phyloP scores from a whole-genome alignment of 164 flowering plant species.

The Warburgia ugandensis region DNA sequence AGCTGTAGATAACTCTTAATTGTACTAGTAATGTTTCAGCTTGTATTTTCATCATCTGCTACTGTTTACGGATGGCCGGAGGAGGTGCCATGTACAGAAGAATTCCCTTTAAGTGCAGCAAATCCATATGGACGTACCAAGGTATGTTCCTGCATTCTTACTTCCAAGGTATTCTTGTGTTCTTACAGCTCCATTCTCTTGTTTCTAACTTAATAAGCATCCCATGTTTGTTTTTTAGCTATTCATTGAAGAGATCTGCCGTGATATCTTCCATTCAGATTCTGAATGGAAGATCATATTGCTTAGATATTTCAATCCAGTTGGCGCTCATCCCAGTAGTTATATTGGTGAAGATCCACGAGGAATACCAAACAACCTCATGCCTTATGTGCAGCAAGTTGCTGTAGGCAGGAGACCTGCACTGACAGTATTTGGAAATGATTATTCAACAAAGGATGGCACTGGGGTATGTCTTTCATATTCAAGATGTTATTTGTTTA shows the following conservation, averaged over 20 bases:
- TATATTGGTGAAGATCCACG: conserved; percentile 92
- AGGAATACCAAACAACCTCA: conserved; percentile 93
- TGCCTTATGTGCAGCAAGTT: conserved; percentile 96
- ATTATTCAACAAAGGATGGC: conserved; percentile 80
- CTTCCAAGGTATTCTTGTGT: too few species aligned
- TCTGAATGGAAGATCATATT: conserved; percentile 72
- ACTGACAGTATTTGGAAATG: conserved; percentile 72
- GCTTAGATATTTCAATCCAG: conserved; percentile 89
- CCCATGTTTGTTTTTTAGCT: conserved; percentile 30
- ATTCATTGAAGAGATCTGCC: conserved; percentile 35
- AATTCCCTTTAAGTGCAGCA: conserved; percentile 58
- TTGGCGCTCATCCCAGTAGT: conserved; percentile 93
- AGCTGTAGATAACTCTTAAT: too few species aligned
- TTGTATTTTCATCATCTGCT: conserved; percentile 96
- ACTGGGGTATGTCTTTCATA: conserved; percentile 79
- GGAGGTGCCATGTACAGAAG: conserved; percentile 92
- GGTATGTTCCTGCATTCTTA: conserved; percentile 49
- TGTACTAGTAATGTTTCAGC: conserved; percentile 60
- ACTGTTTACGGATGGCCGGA: conserved; percentile 98
- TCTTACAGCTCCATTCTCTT: not conserved
- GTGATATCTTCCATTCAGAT: conserved; percentile 54
- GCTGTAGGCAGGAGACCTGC: conserved; percentile 88
- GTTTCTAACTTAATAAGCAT: not conserved
- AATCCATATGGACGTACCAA: conserved; percentile 97
- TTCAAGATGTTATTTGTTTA: too few species aligned